These are phyloP conservation scores for Nelumbo lutea DNA, from an alignment of 164 flowering plant species.

Conservation along the genomic window DNA sequence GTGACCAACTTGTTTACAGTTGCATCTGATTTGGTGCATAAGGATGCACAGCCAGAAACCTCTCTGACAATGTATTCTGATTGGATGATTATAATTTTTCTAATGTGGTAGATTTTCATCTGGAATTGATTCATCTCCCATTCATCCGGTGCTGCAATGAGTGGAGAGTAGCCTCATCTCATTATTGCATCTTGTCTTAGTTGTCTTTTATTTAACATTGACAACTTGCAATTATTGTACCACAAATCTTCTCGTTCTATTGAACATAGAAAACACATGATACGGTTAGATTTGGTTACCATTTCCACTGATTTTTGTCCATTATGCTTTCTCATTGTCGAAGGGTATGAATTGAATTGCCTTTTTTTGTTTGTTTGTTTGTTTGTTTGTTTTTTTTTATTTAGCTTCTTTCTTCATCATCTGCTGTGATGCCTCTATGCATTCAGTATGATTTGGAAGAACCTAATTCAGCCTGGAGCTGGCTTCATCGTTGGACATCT, in stretches of 20 bases:
- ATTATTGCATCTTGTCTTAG: neutral
- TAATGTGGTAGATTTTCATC: too few species aligned
- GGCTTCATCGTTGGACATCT: constrained; percentile 86
- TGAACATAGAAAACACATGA: neutral
- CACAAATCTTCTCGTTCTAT: neutral
- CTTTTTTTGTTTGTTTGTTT: neutral
- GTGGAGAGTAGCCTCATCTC: neutral
- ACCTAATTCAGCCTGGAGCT: constrained; percentile 60
- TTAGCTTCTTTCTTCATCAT: constrained; percentile 65
- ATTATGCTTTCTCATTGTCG: neutral
- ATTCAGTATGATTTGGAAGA: constrained; percentile 55
- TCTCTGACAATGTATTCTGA: neutral
- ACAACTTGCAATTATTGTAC: neutral
- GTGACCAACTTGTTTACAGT: too few species aligned
- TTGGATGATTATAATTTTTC: neutral
- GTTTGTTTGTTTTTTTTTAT: constrained; percentile 10
- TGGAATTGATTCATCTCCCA: too few species aligned
- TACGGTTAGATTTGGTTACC: neutral
- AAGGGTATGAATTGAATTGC: neutral
- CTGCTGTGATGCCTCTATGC: constrained; percentile 50
- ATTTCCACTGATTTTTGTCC: neutral
- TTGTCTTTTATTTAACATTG: neutral
- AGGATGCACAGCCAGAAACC: too few species aligned
- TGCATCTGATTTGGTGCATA: too few species aligned
- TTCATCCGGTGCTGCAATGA: too few species aligned